Percentiles rank a stretch among this genome's conserved stretches.
phyloP scores from a whole-genome alignment of 495 filamentous ascomycete genomes.

The Talaromyces borbonicus region DNA sequence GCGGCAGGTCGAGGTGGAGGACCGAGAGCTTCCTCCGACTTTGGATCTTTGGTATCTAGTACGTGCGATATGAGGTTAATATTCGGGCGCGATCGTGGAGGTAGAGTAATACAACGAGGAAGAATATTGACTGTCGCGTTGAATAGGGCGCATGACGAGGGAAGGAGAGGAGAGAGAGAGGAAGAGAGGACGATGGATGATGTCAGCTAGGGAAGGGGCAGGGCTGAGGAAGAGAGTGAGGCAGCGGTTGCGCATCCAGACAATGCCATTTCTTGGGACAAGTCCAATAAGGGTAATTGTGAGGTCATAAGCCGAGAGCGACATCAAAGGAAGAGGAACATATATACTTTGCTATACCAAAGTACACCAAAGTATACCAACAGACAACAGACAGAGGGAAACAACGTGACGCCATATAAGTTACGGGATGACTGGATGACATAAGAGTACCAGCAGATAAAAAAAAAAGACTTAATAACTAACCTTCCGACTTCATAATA shows the following conservation, averaged over 20 bases:
- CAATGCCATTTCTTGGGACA: not conserved
- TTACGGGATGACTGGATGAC: too few relatives aligned
- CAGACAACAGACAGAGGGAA: too few relatives aligned
- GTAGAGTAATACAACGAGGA: not conserved
- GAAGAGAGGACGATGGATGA: not conserved
- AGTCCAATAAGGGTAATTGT: slow-evolving; percentile 15
- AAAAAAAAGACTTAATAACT: slow-evolving; percentile 14
- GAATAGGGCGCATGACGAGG: slow-evolving; percentile 6
- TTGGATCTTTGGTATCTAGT: slow-evolving; percentile 33
- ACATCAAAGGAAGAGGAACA: too few relatives aligned
- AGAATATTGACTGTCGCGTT: not conserved
- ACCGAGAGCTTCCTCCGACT: slow-evolving; percentile 46
- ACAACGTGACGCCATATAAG: too few relatives aligned
- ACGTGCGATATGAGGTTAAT: slow-evolving; percentile 2
- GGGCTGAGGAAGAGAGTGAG: not conserved
- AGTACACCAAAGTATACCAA: too few relatives aligned
- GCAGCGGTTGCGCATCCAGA: not conserved
- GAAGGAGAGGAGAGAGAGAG: not conserved
- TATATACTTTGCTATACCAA: too few relatives aligned
- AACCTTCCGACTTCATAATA: slow-evolving; percentile 34
- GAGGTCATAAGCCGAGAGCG: slow-evolving; percentile 36
- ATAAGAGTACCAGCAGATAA: not conserved
- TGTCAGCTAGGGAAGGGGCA: not conserved
- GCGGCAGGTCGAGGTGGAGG: slow-evolving; percentile 69
- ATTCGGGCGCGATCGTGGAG: not conserved